These are phyloP conservation scores for Pseudocercospora macadamiae DNA, from an alignment of 2,329 filamentous ascomycete species.

Conservation along the genomic window DNA sequence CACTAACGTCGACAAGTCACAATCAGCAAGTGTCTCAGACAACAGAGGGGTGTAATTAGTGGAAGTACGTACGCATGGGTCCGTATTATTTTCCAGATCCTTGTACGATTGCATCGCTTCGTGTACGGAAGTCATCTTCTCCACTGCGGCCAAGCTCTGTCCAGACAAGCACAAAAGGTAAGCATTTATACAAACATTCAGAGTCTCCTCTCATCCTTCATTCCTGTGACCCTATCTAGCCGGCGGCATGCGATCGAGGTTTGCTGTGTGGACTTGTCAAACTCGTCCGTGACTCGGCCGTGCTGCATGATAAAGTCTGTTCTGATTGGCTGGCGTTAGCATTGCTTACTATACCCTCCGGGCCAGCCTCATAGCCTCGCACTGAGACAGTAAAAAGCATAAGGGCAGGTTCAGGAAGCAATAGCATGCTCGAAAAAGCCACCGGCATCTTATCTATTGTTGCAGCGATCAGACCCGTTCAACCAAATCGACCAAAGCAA, in stretches of 20 bases:
- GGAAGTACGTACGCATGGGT: too few relatives aligned
- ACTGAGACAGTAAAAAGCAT: not conserved
- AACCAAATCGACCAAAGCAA: too few relatives aligned
- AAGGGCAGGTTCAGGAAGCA: not conserved
- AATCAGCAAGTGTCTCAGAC: too few relatives aligned
- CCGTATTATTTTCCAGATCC: slow-evolving; percentile 23
- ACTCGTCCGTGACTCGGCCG: slow-evolving; percentile 4
- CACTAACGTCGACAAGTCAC: too few relatives aligned
- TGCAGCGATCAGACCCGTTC: too few relatives aligned
- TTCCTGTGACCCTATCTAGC: not conserved
- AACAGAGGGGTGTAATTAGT: too few relatives aligned
- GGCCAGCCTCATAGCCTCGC: too few relatives aligned
- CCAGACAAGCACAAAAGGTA: not conserved
- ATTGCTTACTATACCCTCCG: too few relatives aligned
- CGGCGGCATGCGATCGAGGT: not conserved
- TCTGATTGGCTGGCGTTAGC: too few relatives aligned
- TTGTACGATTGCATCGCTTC: slow-evolving; percentile 17
- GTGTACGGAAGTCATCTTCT: not conserved
- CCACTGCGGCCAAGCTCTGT: not conserved
- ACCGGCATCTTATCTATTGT: too few relatives aligned
- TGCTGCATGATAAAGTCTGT: too few relatives aligned
- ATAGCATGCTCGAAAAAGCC: not conserved
- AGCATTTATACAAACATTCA: not conserved
- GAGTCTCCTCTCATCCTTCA: not conserved
- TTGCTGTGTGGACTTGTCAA: too few relatives aligned